Percentiles rank a stretch among this genome's conserved stretches.
phyloP scores from a whole-genome alignment of 106 monocot species.

The Dendrobium chrysotoxum region DNA sequence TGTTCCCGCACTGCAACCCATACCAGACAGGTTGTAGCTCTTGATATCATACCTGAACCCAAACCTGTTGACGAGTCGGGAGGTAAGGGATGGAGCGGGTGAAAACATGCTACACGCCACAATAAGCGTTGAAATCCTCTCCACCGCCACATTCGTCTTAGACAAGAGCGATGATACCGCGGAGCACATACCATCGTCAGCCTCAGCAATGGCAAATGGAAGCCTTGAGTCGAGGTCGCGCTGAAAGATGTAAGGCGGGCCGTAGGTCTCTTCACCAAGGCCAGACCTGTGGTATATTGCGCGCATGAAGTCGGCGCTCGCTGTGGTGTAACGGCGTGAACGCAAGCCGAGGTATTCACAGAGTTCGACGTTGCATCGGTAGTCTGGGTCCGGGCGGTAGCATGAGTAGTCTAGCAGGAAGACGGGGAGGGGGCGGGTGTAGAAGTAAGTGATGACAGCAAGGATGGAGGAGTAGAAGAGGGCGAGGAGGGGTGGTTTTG shows the following conservation, averaged over 20 bases:
- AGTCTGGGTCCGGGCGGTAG: constrained; percentile 31
- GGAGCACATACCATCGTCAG: constrained; percentile 43
- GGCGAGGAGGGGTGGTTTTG: constrained; percentile 5
- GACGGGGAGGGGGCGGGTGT: constrained; percentile 31
- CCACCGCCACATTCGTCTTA: constrained; percentile 20
- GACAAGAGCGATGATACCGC: constrained; percentile 23
- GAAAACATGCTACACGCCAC: constrained; percentile 43
- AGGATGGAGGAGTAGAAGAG: constrained; percentile 8
- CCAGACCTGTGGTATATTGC: constrained; percentile 59
- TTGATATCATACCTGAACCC: constrained; percentile 14
- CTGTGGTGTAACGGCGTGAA: constrained; percentile 23
- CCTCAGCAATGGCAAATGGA: constrained; percentile 27
- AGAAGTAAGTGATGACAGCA: constrained; percentile 1
- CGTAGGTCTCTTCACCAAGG: constrained; percentile 68
- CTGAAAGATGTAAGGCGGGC: constrained; percentile 45
- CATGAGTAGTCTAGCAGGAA: constrained; percentile 58
- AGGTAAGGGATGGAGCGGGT: constrained; percentile 39
- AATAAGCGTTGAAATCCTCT: constrained; percentile 30
- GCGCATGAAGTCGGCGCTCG: constrained; percentile 64
- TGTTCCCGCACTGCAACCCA: constrained; percentile 62
- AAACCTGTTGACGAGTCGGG: constrained; percentile 31
- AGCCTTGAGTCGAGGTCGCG: constrained; percentile 19
- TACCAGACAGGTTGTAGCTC: constrained; percentile 45
- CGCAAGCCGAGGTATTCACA: constrained; percentile 47
- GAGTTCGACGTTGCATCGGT: constrained; percentile 38